Base-by-base conservation (phyloP, 1,284 basidiomycete genomes). In the Chiua sp. region DNA sequence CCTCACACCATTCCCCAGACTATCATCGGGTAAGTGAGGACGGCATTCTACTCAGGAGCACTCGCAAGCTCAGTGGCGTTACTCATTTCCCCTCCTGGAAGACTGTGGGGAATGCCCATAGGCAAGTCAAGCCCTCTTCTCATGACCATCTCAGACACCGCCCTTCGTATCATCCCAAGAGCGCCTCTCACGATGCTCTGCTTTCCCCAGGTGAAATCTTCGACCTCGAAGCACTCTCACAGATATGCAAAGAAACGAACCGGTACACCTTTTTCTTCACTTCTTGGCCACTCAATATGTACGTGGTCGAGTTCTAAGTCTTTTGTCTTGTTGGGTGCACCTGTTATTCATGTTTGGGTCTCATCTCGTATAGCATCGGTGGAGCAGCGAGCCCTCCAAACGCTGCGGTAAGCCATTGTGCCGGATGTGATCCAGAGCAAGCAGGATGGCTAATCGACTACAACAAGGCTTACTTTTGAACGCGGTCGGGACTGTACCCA, bases 211-310 rank as follows among this genome's bases (percentile, higher is more conserved):
- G 87, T 48, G 88, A 90, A 73, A 80, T 89, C 63, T 90, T 90
- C 69, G 88, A 90, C 71, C 75, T 90, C 42, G 87, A 90, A 69
- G 80, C 80, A 58, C 75, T 90, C 3, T 82, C 87, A 16, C 74
- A 82, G 59, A 76, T 78, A 3, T 90, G 87, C 67, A 81, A 80
- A 11, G 80, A 82, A 63, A 82, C 81, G 2, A 80, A 81, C 5
- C 75, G 87, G n/a, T n/a, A n/a, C n/a, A n/a, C n/a, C n/a, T n/a
- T n/a, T n/a, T n/a, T n/a, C n/a, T n/a, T n/a, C n/a, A 81, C 87
- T 1, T 90, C 88, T 7, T 90, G 87, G 88, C 87, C 88, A 2
- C 72, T 90, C 66, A 83, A 88, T 66, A 83, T 89, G 87, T 88
- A 68, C 69, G 86, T 55, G 13, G 23, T 6, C 33, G 37, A 42